phyloP scores from a whole-genome alignment of 176 grass and related monocot genomes.

The Oryza rufipogon region DNA sequence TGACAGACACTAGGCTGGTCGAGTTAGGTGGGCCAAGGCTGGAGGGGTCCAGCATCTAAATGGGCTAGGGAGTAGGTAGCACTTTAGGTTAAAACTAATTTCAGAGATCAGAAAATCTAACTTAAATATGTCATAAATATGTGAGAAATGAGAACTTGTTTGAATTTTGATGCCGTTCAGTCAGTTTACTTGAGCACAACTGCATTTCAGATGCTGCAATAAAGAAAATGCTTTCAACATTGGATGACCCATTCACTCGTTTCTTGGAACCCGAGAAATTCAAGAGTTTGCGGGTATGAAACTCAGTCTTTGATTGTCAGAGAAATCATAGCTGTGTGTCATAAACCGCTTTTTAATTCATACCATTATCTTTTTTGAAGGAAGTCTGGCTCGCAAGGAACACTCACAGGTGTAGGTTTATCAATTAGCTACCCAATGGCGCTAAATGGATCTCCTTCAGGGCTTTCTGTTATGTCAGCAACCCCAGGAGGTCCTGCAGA shows the following conservation, averaged over 20 bases:
- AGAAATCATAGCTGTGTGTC: constrained; percentile 16
- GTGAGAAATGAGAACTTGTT: not conserved
- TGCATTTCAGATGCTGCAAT: constrained; percentile 84
- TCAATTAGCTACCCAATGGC: constrained; percentile 80
- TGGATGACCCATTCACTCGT: constrained; percentile 95
- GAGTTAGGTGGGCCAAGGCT: not conserved
- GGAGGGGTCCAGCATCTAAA: not conserved
- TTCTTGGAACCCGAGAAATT: constrained; percentile 98
- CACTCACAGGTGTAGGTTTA: constrained; percentile 91
- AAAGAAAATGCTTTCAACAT: constrained; percentile 89
- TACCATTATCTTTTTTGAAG: constrained; percentile 67
- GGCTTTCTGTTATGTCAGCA: constrained; percentile 81
- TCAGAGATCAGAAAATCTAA: not conserved
- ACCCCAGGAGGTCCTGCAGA: constrained; percentile 81
- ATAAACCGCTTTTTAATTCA: constrained; percentile 36
- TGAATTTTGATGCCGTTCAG: not conserved
- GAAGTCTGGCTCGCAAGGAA: constrained; percentile 97
- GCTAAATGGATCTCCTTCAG: constrained; percentile 63
- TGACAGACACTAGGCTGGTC: not conserved
- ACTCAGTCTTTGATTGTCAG: constrained; percentile 13
- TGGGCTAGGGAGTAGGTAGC: not conserved
- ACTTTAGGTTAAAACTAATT: not conserved
- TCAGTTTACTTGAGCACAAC: not conserved
- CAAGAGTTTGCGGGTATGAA: constrained; percentile 89
- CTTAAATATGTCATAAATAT: not conserved